A percentile compares a stretch with the other conserved stretches of the same genome.
These are phyloP conservation scores for Scutellaria galericulata DNA, from an alignment of 257 asterid genomes.

Conservation along the genomic window DNA sequence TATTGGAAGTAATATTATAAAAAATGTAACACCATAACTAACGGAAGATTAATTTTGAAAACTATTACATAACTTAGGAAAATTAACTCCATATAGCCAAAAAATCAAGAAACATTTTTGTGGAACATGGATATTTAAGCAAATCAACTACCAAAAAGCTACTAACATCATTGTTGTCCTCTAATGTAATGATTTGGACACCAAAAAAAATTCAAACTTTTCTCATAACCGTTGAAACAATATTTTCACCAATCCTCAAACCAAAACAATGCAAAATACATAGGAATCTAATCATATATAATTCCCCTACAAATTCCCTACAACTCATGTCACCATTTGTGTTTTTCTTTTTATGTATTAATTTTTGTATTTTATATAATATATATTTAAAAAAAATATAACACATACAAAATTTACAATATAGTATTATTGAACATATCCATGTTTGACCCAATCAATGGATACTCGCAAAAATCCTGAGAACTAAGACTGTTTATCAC, in stretches of 20 bases:
- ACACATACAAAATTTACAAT: constrained; percentile 33
- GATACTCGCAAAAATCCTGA: constrained; percentile 45
- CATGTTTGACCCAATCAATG: constrained; percentile 44
- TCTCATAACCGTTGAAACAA: constrained; percentile 25
- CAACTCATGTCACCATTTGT: constrained; percentile 10
- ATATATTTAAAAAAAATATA: background rate
- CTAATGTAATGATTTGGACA: constrained; percentile 27
- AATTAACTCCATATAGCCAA: background rate
- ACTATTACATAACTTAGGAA: no score
- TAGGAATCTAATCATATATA: constrained; percentile 10
- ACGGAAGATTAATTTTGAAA: no score
- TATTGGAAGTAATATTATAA: no score
- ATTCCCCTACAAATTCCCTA: constrained; percentile 25
- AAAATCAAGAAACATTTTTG: constrained; percentile 16
- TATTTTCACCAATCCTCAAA: constrained; percentile 40
- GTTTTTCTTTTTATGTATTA: constrained; percentile 7
- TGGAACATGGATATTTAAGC: constrained; percentile 20
- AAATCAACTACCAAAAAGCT: constrained; percentile 24
- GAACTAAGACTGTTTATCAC: constrained; percentile 38
- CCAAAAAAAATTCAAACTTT: constrained; percentile 3
- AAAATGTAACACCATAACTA: no score
- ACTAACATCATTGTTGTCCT: constrained; percentile 29
- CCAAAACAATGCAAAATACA: constrained; percentile 29
- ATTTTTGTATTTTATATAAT: constrained; percentile 25
- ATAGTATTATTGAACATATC: constrained; percentile 44